Evolutionary conservation across 1,284 basidiomycete species (phyloP).

Genomic region (Xanthoconium separans): DNA sequence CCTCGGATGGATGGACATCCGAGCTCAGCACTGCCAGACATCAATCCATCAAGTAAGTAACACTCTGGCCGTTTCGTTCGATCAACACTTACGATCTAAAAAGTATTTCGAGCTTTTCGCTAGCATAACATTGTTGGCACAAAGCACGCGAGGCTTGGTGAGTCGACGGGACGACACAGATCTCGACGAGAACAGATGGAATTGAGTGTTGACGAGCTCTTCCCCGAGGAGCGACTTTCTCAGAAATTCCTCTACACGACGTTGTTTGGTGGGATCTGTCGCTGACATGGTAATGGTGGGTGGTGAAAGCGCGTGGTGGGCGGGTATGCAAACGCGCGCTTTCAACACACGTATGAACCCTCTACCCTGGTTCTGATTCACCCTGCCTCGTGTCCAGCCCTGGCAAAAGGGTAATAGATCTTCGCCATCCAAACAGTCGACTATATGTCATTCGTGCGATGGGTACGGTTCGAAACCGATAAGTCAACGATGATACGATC

Average conservation of each 20-base stretch:
- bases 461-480: no score
- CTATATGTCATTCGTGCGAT: no score
- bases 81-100: slow-evolving; percentile 13
- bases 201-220: slow-evolving; percentile 30
- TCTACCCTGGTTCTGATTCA: neutral
- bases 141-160: slow-evolving; percentile 21
- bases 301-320: neutral
- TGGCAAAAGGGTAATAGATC: neutral
- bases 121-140: slow-evolving; percentile 24
- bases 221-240: slow-evolving; percentile 28
- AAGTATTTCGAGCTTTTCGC: slow-evolving; percentile 26
- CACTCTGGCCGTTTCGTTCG: no score
- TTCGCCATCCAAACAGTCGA: neutral
- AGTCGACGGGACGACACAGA: slow-evolving; percentile 11
- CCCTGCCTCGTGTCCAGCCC: neutral
- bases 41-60: neutral
- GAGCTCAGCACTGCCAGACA: slow-evolving; percentile 6
- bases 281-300: neutral
- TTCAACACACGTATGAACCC: neutral
- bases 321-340: neutral
- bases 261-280: slow-evolving; percentile 1
- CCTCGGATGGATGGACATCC: slow-evolving; percentile 12
- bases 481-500: no score
- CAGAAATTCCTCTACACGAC: slow-evolving; percentile 19
- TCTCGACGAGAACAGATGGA: slow-evolving; percentile 28